These are phyloP conservation scores for Lathyrus aphaca DNA, from an alignment of 306 rosid species.

Conservation along the genomic window DNA sequence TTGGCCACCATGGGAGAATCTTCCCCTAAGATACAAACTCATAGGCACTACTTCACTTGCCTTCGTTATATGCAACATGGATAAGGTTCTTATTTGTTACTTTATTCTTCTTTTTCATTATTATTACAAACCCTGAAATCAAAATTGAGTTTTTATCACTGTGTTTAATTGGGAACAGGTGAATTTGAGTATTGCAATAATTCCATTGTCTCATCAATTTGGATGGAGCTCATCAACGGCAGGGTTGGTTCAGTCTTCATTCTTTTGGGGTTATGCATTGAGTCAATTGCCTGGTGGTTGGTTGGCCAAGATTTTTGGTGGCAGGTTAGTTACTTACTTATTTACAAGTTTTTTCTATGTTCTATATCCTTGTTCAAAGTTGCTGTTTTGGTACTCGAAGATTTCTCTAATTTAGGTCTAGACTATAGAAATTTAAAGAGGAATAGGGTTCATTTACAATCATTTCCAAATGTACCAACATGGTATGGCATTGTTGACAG, in stretches of 20 bases:
- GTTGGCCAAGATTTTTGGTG: slow-evolving; percentile 94
- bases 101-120: neutral
- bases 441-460: slow-evolving; percentile 10
- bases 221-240: slow-evolving; percentile 92
- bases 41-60: slow-evolving; percentile 88
- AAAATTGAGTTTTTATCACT: neutral
- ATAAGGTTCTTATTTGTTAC: slow-evolving; percentile 59
- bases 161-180: slow-evolving; percentile 61
- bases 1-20: slow-evolving; percentile 95
- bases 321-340: slow-evolving; percentile 74
- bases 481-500: neutral
- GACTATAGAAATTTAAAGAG: neutral
- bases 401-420: slow-evolving; percentile 14
- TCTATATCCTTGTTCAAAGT: neutral
- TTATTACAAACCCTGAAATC: neutral
- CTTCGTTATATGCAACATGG: slow-evolving; percentile 96
- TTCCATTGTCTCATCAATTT: slow-evolving; percentile 95
- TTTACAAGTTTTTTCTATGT: neutral
- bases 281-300: slow-evolving; percentile 99
- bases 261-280: slow-evolving; percentile 98
- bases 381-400: neutral
- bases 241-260: slow-evolving; percentile 97
- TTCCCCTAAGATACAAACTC: slow-evolving; percentile 84
- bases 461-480: neutral
- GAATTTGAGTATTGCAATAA: slow-evolving; percentile 91